These are phyloP conservation scores for Capronia epimyces DNA, from an alignment of 2,329 filamentous ascomycete species.

Conservation along the genomic window DNA sequence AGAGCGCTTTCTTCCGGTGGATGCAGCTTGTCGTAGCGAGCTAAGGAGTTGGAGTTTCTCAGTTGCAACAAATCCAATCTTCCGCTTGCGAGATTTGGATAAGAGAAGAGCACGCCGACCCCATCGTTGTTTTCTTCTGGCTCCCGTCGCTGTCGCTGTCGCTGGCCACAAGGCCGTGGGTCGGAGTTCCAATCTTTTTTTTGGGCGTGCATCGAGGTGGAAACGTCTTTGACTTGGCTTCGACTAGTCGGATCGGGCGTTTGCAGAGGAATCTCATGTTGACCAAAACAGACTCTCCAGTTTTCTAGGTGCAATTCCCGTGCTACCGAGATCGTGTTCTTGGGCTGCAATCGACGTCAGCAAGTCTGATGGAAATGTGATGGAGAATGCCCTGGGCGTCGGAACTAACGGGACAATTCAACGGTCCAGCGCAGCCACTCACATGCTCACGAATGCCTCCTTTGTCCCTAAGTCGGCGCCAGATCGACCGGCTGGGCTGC, in stretches of 20 bases:
- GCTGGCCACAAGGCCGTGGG: background rate
- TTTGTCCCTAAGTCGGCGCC: constrained; percentile 2
- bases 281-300: background rate
- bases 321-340: constrained; percentile 13
- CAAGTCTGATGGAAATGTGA: background rate
- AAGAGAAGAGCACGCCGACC: too few relatives aligned
- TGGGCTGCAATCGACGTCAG: constrained; percentile 12
- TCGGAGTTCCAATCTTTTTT: background rate
- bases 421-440: background rate
- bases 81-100: too few relatives aligned
- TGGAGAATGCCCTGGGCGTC: background rate
- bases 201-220: background rate
- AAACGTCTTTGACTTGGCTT: constrained; percentile 3
- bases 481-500: constrained; percentile 17
- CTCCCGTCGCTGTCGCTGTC: background rate
- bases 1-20: too few relatives aligned
- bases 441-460: background rate
- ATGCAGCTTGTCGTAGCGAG: too few relatives aligned
- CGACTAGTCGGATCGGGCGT: constrained; percentile 11
- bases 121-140: too few relatives aligned
- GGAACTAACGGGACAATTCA: background rate
- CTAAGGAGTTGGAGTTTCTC: too few relatives aligned
- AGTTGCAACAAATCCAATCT: too few relatives aligned
- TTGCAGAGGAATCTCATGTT: constrained; percentile 10
- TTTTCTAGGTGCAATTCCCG: background rate